Evolutionary conservation across 2,329 filamentous ascomycete species (phyloP), one percentile per base, ranked within the genome.

Genomic region (Laburnicola sp.): DNA sequence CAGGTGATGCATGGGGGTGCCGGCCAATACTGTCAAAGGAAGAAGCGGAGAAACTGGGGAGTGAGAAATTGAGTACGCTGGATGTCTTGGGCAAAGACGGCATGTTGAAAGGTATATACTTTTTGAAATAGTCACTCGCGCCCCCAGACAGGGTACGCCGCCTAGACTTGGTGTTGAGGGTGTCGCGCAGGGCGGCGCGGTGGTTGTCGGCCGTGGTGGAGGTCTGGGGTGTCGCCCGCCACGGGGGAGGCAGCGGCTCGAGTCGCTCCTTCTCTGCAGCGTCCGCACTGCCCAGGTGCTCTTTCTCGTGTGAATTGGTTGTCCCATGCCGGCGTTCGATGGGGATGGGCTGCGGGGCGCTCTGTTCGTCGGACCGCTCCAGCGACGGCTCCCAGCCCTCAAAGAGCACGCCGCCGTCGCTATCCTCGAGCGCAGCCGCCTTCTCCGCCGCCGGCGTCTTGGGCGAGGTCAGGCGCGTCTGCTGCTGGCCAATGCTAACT

Each of bases 401-500:
- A 53, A 83, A 83, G 57, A 81, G 78, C 11, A 68, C 75, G 3
- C 76, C 77, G 28, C 72, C 72, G 21, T 70, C 68, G 11, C 62
- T 57, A 30, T 75, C 71, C 53, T 82, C 80, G 59, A 86, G 70
- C 2, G 78, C 78, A 2, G 80, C 79, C n/a, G 75, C 78, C 65
- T 85, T 86, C 63, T 85, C 83, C 21, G 78, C 78, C 7, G 80
- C 80, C 1, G 83, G 82, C 3, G 82, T 85, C 36, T 76, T 75
- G 7, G 82, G 78, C 16, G 81, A 82, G 31, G 76, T 80, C 64
- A 85, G 73, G 37, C 79, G 77, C 43, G 78, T 82, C 65, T 86
- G 83, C 36, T 77, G 75, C 34, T 75, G 76, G 52, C 82, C 76
- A 55, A 86, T 84, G 63, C 82, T 85, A 60, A 86, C 75, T 2